Evolutionary conservation across 2,329 filamentous ascomycete species (phyloP), one percentile per base, ranked within the genome.

Genomic region (Akanthomyces lecanii): DNA sequence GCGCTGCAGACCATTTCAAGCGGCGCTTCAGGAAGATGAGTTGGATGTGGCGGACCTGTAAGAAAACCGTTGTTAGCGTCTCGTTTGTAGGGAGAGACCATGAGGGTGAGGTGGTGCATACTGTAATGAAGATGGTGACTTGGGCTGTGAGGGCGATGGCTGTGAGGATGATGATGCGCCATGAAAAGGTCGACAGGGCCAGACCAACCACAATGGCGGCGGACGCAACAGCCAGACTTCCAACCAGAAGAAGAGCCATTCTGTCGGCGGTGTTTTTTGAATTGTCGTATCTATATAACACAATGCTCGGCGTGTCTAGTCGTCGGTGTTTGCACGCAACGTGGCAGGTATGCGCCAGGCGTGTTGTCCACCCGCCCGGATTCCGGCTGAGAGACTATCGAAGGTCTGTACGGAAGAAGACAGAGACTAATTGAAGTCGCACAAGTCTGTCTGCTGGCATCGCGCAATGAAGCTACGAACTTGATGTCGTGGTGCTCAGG

Each of bases 31-130:
- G 66, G 0, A 52, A 63, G 11, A 66, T 21, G 12, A 77, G 57
- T 23, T 75, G 71, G 1, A 71, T 64, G 56, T 75, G 74, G 1
- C 74, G 69, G 14, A 69, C 66, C 75, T 74, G 51, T 3, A 14
- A n/a, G 1, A 21, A 4, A 21, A 4, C 21, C n/a, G 5, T n/a
- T 53, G 63, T 66, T 47, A 59, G 44, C 61, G 63, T 5, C 62
- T 33, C 58, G 63, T 16, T 61, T 44, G 21, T 65, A 66, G 8
- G 64, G 56, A 5, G 28, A n/a, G n/a, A 51, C 36, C 16, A 8
- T 36, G 52, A 18, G 40, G 23, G 40, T 2, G 30, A 21, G 18
- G 23, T 18, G 33, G 44, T 40, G 50, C 70, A 62, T 67, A 76
- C 76, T 36, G 72, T 71, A 33, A 71, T 48, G 55, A 74, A 75